Evolutionary conservation across 2,329 filamentous ascomycete genomes (phyloP), one percentile per base, ranked within the genome.

Genomic region (Claviceps arundinis): DNA sequence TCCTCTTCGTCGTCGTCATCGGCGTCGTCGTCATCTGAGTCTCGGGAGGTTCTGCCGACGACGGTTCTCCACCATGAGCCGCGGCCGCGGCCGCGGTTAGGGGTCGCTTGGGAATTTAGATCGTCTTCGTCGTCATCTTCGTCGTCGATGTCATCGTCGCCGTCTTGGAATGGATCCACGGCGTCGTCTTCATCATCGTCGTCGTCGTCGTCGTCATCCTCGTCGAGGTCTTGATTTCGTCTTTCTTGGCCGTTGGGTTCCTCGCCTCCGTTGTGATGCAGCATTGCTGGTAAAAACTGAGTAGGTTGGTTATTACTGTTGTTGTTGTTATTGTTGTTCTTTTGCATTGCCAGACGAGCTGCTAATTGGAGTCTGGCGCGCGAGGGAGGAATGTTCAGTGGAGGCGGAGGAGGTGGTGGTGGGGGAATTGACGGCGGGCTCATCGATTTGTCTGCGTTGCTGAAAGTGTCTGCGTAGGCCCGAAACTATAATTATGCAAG

Each of bases 301-400:
- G 72, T 68, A 5, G 74, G 69, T 22, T 72, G 69, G 46, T 68
- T 22, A 22, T 22, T 22, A 22, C 19, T 22, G 22, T 22, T 30
- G 8, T 30, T 30, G 24, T 26, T 26, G 9, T 34, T 34, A 1
- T 11, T 73, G 57, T 81, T 80, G 65, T 87, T 84, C 58, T 82
- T 80, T 58, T 88, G 85, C 68, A 85, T 80, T 2, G 87, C 80
- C 61, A 97, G 76, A 13, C 90, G 82, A 13, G 87, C 87, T n/a
- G 89, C 90, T n/a, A 97, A 78, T 66, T 95, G 89, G 52, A 89
- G 77, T 49, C 91, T 82, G 7, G 91, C 91, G 50, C 91, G 82
- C 7, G 89, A 94, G 2, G 91, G 90, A 1, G 87, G 84, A 38
- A 91, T 82, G 65, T 91, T 93, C 61, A 95, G 74, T 13, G 89